A percentile compares a stretch with the other conserved stretches of the same genome.
Evolutionary conservation across 345 rosid genomes (phyloP).

Genomic region (Eucalyptus tenuipes): DNA sequence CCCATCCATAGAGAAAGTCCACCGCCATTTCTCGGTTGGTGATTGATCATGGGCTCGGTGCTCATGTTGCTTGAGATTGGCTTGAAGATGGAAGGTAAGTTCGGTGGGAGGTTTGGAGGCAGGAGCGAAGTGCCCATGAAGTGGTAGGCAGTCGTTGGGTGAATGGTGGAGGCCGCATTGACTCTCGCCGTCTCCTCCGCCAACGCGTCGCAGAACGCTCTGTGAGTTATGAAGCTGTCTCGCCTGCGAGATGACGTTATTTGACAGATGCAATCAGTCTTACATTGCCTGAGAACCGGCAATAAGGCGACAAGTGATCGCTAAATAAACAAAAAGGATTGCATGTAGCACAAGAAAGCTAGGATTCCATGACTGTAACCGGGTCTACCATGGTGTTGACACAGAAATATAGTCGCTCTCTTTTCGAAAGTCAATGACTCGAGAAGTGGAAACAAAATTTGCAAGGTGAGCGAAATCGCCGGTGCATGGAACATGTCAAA

Average conservation of each 20-base stretch:
- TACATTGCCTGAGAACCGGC: not conserved
- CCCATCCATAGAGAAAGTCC: slow-evolving; percentile 35
- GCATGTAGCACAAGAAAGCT: not conserved
- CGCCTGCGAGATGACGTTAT: slow-evolving; percentile 34
- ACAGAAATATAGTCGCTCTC: not conserved
- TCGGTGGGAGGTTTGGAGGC: slow-evolving; percentile 17
- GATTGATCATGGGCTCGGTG: slow-evolving; percentile 2
- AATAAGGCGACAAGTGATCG: not conserved
- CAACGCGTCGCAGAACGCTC: slow-evolving; percentile 95
- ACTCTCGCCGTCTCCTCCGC: slow-evolving; percentile 94
- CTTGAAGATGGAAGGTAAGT: slow-evolving; percentile 41
- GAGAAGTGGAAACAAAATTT: not conserved
- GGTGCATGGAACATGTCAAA: not conserved
- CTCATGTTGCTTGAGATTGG: slow-evolving; percentile 20
- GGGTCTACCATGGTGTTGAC: not conserved
- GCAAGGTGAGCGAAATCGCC: not conserved
- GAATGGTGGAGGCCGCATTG: slow-evolving; percentile 52
- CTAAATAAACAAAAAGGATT: not conserved
- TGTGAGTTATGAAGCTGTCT: slow-evolving; percentile 92
- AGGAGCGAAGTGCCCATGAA: slow-evolving; percentile 34
- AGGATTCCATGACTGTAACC: not conserved
- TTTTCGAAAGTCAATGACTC: not conserved
- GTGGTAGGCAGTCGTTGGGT: slow-evolving; percentile 21
- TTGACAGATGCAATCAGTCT: not conserved
- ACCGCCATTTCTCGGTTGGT: slow-evolving; percentile 1